Evolutionary conservation across 148 eudicot genomes (phyloP), one percentile per base, ranked within the genome.

Genomic region (Fagopyrum esculentum): DNA sequence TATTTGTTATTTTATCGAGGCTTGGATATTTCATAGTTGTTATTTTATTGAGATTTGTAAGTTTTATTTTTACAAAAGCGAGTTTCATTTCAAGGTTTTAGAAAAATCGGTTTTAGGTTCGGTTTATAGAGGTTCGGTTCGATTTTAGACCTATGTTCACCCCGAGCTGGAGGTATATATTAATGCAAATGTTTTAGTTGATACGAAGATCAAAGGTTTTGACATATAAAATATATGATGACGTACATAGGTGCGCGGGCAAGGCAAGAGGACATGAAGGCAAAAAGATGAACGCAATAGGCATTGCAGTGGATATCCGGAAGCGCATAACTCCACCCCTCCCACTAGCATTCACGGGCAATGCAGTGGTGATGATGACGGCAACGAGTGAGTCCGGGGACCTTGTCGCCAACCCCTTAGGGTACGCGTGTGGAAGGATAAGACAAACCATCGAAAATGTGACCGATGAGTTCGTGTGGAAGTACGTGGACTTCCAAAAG

Each of bases 301-400:
- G 52, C 7, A 55, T 84, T 3, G 40, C 72, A 5, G 80, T 85
- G 0, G 85, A 85, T 46, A 16, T 68, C 2, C 85, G 89, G 1
- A 54, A 8, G 22, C 87, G 86, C 9, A 73, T 83, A 56, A 87
- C 86, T 3, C 83, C 86, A 11, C 64, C 86, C 8, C 87, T 87
- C 17, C 30, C 78, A 15, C 73, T 63, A 68, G 86, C 78, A 74
- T 85, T 87, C 50, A 30, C 15, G 0, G 91, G 91, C 16, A 88
- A 88, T 56, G 87, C 83, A 0, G 73, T 78, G 2, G 2, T 85
- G 4, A 74, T 76, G 8, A 76, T 82, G 16, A 49, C 48, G 0
- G 83, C 80, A 9, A 30, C 56, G 2, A 69, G 73, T 55, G 15
- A 15, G 1, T 69, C 72, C 0, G 86, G 80, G 8, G 88, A 82